These are phyloP conservation scores for Leishmania turanica DNA, from an alignment of 208 protist species.

Conservation along the genomic window DNA sequence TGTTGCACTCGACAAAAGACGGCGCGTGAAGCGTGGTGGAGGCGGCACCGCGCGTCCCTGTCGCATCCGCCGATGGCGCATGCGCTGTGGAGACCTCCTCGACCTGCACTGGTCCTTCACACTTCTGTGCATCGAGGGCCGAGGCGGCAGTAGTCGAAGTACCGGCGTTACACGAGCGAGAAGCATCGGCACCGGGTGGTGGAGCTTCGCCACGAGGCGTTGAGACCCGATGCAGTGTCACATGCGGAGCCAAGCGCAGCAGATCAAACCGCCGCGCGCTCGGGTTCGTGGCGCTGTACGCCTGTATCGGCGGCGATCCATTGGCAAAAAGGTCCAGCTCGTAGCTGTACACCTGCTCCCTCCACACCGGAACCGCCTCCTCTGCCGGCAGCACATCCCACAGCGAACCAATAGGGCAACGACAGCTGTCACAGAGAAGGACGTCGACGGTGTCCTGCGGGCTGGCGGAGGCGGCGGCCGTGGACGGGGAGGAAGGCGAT, in stretches of 20 bases:
- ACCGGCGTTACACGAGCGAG: neutral
- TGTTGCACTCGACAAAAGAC: conserved; percentile 28
- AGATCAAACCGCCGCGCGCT: conserved; percentile 70
- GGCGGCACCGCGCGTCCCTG: neutral
- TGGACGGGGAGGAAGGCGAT: neutral
- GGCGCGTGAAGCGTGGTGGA: conserved; percentile 1
- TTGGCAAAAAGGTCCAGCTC: conserved; percentile 74
- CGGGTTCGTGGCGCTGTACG: conserved; percentile 85
- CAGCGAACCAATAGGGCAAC: conserved; percentile 40
- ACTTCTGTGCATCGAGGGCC: neutral
- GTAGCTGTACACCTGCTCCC: conserved; percentile 72
- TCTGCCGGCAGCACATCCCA: conserved; percentile 53
- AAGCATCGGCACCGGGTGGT: neutral
- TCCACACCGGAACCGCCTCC: conserved; percentile 35
- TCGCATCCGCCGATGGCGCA: neutral
- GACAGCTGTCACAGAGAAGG: conserved; percentile 59
- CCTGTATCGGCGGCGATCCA: conserved; percentile 45
- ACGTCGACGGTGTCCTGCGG: conserved; percentile 24
- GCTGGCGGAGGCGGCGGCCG: neutral
- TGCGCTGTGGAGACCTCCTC: neutral
- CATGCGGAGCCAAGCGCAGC: conserved; percentile 41
- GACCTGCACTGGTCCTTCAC: neutral
- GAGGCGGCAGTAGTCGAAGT: neutral
- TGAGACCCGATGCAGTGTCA: conserved; percentile 8
- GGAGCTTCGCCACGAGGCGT: neutral